Conservation (phyloP, 148 eudicot genomes). For the Salicornia ramosissima region DNA sequence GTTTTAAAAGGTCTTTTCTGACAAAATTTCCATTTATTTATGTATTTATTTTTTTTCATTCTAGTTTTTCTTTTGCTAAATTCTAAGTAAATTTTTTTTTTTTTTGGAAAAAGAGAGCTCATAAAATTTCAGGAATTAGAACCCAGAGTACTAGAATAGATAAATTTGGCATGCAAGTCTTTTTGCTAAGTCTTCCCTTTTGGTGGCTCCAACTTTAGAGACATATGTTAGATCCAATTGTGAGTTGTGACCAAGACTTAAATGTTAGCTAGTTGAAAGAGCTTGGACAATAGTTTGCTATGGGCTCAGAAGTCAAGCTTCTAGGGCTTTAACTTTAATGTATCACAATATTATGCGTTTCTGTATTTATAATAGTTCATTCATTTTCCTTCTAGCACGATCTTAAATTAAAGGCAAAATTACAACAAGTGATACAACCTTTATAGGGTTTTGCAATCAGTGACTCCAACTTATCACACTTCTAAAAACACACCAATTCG, state of each 20-base stretch:
- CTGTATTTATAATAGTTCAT: background rate
- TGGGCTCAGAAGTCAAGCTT: background rate
- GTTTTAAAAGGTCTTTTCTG: too few relatives aligned
- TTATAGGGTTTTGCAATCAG: too few relatives aligned
- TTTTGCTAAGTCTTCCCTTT: background rate
- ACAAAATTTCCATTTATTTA: too few relatives aligned
- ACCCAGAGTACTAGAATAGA: background rate
- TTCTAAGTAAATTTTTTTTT: constrained; percentile 9
- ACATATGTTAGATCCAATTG: background rate
- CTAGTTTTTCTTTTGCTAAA: background rate
- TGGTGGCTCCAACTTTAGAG: constrained; percentile 8
- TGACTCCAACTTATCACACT: too few relatives aligned
- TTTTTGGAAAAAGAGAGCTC: constrained; percentile 1
- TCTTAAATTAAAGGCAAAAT: too few relatives aligned
- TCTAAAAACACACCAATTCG: too few relatives aligned
- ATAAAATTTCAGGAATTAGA: background rate
- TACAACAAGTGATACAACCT: too few relatives aligned
- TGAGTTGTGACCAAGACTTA: too few relatives aligned
- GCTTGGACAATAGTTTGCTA: background rate
- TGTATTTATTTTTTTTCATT: background rate
- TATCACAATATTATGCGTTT: background rate
- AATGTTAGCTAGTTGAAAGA: too few relatives aligned
- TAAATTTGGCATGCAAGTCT: background rate
- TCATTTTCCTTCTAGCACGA: background rate
- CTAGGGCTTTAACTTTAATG: background rate